Percentiles rank a stretch among this genome's conserved stretches.
These are phyloP conservation scores for Penicillium psychrofluorescens DNA, from an alignment of 495 filamentous ascomycete genomes.

Conservation along the genomic window DNA sequence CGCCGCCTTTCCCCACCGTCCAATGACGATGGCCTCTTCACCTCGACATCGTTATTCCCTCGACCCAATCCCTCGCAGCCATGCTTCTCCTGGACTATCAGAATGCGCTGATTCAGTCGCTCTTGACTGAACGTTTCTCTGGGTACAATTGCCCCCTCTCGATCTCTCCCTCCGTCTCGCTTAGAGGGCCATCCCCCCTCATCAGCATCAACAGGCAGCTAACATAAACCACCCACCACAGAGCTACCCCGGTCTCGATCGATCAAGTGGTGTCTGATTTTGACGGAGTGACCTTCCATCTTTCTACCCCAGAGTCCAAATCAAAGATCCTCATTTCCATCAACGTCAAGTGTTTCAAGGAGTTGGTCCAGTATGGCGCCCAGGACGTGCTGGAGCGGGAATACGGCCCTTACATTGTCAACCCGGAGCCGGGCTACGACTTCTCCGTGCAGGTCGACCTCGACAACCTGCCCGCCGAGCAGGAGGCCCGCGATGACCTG, in stretches of 20 bases:
- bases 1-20: constrained; percentile 27
- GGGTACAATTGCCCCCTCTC: constrained; percentile 49
- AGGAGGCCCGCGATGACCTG: constrained; percentile 75
- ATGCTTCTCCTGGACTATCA: constrained; percentile 99
- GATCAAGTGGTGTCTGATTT: constrained; percentile 98
- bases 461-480: constrained; percentile 73
- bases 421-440: constrained; percentile 84
- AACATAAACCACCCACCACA: constrained; percentile 30
- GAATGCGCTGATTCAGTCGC: constrained; percentile 92
- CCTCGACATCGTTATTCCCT: constrained; percentile 8
- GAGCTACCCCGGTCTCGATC: constrained; percentile 75
- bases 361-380: constrained; percentile 88
- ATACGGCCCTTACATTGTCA: constrained; percentile 85
- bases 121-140: constrained; percentile 90
- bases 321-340: constrained; percentile 90
- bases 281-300: constrained; percentile 94
- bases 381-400: constrained; percentile 85
- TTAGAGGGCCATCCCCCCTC: constrained; percentile 17
- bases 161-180: constrained; percentile 9
- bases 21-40: constrained; percentile 22
- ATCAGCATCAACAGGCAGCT: constrained; percentile 19
- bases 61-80: constrained; percentile 17
- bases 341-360: constrained; percentile 85
- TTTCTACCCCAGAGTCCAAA: constrained; percentile 90
- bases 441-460: constrained; percentile 88